Base-by-base conservation (phyloP, 2,329 filamentous ascomycete genomes). In the Allantophomopsis cytisporea region DNA sequence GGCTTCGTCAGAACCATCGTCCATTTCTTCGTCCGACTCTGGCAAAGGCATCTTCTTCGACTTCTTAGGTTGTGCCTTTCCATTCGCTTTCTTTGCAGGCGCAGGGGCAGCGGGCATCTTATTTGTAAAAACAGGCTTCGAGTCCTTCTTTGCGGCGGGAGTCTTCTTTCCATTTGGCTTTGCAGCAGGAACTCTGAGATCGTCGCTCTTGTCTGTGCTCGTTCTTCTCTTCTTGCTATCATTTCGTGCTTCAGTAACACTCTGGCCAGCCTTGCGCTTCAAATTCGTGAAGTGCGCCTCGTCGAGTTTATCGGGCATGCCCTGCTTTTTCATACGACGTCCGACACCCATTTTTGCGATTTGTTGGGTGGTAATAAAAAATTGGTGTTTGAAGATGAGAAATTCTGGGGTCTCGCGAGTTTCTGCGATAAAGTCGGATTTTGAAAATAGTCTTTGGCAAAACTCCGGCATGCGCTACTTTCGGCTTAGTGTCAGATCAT, bases 251-350 rank as follows among this genome's bases (percentile, higher is more conserved):
- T 70, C 65, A 52, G 76, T 66, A 47, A 77, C 79, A 32, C 76
- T 76, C 51, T 83, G 68, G 45, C 73, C 76, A 43, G 76, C 76
- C 68, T 96, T 96, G 58, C 88, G 76, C 73, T 96, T 95, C 45
- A 80, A 60, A 55, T 80, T 86, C 38, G 79, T 78, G 52, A 81
- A 79, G 54, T 83, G 76, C 48, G 77, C 74, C 56, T 94, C 85
- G 48, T 91, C 85, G 48, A 95, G 72, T 47, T 82, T 71, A 54
- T 82, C 75, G 39, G 91, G 91, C 47, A 81, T 71, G 41, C 87
- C 89, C 73, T 96, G 91, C 65, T 95, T 95, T 61, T 88, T 84
- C 80, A 95, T 93, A 54, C 88, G 85, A 59, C 87, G 83, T 60
- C 87, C 84, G 45, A 78, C 75, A 68, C 86, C 88, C 88, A 94